Evolutionary conservation across 495 filamentous ascomycete species (phyloP).

Genomic region (Pyronema domesticum): DNA sequence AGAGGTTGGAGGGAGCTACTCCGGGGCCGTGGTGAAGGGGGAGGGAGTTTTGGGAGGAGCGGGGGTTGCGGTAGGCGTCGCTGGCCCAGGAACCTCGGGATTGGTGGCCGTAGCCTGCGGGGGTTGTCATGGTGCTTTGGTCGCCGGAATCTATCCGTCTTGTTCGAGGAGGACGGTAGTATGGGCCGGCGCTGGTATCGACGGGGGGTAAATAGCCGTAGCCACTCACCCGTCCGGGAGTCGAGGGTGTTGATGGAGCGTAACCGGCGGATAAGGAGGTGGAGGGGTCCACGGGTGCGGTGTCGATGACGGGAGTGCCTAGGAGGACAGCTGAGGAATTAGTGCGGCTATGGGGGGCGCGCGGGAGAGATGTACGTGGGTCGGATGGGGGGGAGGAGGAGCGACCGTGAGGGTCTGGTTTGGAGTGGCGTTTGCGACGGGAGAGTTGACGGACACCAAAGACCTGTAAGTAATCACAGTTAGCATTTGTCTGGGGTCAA

Average conservation of each 20-base stretch:
- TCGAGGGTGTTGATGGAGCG: conserved; percentile 49
- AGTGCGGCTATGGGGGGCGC: conserved; percentile 3
- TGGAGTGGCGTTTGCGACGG: conserved; percentile 32
- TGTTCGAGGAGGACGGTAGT: conserved; percentile 66
- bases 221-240: conserved; percentile 45
- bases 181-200: conserved; percentile 40
- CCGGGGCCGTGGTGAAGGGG: background rate
- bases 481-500: conserved; percentile 9
- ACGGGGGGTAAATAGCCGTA: conserved; percentile 39
- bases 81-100: conserved; percentile 16
- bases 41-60: background rate
- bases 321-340: conserved; percentile 4
- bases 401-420: background rate
- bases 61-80: conserved; percentile 5
- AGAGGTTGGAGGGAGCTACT: no score
- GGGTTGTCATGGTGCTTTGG: conserved; percentile 13
- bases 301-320: conserved; percentile 26
- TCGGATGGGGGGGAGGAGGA: no score
- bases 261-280: conserved; percentile 22
- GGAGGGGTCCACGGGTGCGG: conserved; percentile 25
- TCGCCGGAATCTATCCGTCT: conserved; percentile 38
- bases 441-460: conserved; percentile 88
- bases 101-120: background rate
- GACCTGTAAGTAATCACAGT: conserved; percentile 32
- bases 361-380: background rate